Evolutionary conservation across 2,329 filamentous ascomycete species (phyloP), one percentile per base, ranked within the genome.

Genomic region (Trichoderma guizhouense): DNA sequence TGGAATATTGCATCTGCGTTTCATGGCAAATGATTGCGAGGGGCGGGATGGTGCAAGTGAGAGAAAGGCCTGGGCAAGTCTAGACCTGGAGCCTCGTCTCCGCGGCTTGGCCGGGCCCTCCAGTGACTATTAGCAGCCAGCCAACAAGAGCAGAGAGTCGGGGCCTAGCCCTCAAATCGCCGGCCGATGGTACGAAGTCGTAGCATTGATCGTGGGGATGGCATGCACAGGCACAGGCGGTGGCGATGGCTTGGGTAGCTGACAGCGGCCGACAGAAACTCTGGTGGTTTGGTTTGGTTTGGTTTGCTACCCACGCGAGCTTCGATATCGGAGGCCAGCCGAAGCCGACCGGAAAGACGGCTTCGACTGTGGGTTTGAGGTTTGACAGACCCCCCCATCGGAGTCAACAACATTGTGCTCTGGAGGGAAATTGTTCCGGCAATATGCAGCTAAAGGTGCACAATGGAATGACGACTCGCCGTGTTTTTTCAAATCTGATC

Each of bases 281-380:
- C 21, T 36, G 64, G 47, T 11, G 51, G 36, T 18, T 18, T 11
- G 36, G 36, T 8, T 18, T 11, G 51, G 43, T 12, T 34, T 47
- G 30, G 15, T 30, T 26, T 26, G 30, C n/a, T 51, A 21, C 43
- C 43, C 43, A 51, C n/a, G 14, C 43, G 5, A 11, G 14, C 57
- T 61, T 69, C 66, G 55, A 69, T 61, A 61, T 60, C 66, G 66
- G 66, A 69, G 66, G 14, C 18, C 55, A 62, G 11, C 36, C 57
- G 55, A 32, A 32, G 39, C 55, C 55, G 57, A 43, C n/a, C 18
- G 34, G 55, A 34, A 51, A 32, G 36, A 60, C 30, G 43, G 66
- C 63, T 66, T 36, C 26, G 28, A 15, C 43, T 58, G 26, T 55
- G 18, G 43, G 26, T 21, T 68, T 21, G 43, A 21, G 43, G 43